Conservation (phyloP, 805 yeast species). For the Cyberlindnera samutprakarnensis region DNA sequence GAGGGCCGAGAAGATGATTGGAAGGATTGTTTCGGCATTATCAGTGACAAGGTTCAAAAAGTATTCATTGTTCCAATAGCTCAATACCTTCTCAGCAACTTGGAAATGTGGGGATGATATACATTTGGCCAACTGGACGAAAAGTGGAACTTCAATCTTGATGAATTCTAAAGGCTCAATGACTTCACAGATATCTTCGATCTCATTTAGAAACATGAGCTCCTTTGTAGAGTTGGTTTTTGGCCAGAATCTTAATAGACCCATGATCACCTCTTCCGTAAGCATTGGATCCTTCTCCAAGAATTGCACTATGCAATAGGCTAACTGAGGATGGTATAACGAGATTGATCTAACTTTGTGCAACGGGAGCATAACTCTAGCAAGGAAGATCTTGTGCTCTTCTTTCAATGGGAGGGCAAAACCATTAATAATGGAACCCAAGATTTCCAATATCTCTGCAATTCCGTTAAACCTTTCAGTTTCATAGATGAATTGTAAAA, state of each 20-base stretch:
- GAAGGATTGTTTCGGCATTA: conserved; percentile 85
- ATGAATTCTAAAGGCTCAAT: conserved; percentile 90
- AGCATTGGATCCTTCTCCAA: conserved; percentile 87
- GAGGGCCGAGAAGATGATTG: conserved; percentile 83
- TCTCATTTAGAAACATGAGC: conserved; percentile 90
- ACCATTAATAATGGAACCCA: conserved; percentile 95
- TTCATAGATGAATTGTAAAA: conserved; percentile 88
- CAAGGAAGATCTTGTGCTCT: conserved; percentile 87
- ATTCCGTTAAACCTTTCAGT: conserved; percentile 94
- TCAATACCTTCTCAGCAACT: conserved; percentile 90
- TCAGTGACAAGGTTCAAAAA: conserved; percentile 86
- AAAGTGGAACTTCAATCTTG: conserved; percentile 86
- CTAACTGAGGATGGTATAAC: conserved; percentile 91
- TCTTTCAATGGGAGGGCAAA: conserved; percentile 96
- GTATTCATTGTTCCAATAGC: conserved; percentile 93
- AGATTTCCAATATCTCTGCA: conserved; percentile 87
- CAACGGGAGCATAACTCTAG: conserved; percentile 81
- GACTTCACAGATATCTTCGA: conserved; percentile 94
- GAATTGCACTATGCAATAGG: conserved; percentile 95
- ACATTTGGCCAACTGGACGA: conserved; percentile 90
- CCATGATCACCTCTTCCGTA: conserved; percentile 96
- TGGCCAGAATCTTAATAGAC: conserved; percentile 92
- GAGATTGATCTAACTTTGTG: conserved; percentile 88
- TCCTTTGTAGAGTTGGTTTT: conserved; percentile 92
- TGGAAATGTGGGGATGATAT: conserved; percentile 95